phyloP scores from a whole-genome alignment of 805 yeast species.

The Nakazawaea pomicola region DNA sequence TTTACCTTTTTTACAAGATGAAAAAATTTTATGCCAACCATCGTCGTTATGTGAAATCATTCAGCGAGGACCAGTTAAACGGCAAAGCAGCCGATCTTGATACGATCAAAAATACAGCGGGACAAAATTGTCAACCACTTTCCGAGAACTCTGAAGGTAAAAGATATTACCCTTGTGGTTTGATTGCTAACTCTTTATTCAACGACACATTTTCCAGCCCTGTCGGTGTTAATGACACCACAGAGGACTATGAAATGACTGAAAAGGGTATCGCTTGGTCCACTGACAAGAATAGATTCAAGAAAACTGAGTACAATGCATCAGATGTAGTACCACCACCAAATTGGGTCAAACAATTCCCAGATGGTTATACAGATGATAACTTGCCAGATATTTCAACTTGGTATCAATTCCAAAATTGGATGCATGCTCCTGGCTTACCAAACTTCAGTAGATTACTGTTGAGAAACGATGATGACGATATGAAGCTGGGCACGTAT shows the following conservation, averaged over 20 bases:
- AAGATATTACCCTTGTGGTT: conserved; percentile 74
- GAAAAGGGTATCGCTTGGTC: conserved; percentile 67
- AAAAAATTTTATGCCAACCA: conserved; percentile 92
- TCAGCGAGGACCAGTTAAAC: conserved; percentile 72
- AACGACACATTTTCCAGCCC: conserved; percentile 67
- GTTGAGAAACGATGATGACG: conserved; percentile 55
- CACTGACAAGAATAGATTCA: conserved; percentile 57
- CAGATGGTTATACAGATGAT: conserved; percentile 66
- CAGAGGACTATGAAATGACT: conserved; percentile 38
- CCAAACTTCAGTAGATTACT: conserved; percentile 63
- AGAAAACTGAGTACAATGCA: conserved; percentile 56
- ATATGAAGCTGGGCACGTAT: conserved; percentile 53
- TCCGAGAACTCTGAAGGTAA: conserved; percentile 42
- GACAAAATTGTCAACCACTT: conserved; percentile 65
- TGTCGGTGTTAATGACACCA: conserved; percentile 37
- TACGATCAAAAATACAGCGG: conserved; percentile 47
- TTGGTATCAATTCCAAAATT: conserved; percentile 72
- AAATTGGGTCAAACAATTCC: conserved; percentile 67
- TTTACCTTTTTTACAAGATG: conserved; percentile 74
- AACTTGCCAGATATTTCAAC: conserved; percentile 64
- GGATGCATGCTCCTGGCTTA: conserved; percentile 83
- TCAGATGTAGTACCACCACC: conserved; percentile 76
- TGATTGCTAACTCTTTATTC: conserved; percentile 75
- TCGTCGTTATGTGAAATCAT: conserved; percentile 86
- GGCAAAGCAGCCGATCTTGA: conserved; percentile 61